Conservation (phyloP, 2,329 filamentous ascomycete genomes). For the Macroventuria anomochaeta region DNA sequence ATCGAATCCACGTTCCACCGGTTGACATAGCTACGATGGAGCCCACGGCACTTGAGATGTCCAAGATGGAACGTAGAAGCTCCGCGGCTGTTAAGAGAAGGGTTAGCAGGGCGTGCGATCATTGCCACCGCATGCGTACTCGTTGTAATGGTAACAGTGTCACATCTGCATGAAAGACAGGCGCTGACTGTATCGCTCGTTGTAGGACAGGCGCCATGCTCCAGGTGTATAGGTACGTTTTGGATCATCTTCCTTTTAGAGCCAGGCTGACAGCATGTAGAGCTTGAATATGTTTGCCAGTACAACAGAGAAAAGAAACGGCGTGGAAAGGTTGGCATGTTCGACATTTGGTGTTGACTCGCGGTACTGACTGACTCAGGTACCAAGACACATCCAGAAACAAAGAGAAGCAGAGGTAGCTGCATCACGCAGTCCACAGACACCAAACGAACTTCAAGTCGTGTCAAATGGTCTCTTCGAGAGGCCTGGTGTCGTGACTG, state of each 20-base stretch:
- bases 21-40: constrained; percentile 36
- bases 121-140: constrained; percentile 92
- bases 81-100: constrained; percentile 76
- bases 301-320: constrained; percentile 93
- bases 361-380: constrained; percentile 31
- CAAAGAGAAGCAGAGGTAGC: constrained; percentile 45
- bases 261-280: constrained; percentile 54
- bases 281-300: constrained; percentile 87
- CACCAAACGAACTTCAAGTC: constrained; percentile 36
- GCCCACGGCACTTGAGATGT: constrained; percentile 29
- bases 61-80: constrained; percentile 42
- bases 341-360: neutral
- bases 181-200: constrained; percentile 3
- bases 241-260: neutral
- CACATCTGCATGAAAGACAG: neutral
- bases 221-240: constrained; percentile 82
- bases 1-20: constrained; percentile 19
- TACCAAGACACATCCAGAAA: constrained; percentile 48
- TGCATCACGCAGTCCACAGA: constrained; percentile 34
- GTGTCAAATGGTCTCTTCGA: constrained; percentile 37
- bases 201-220: constrained; percentile 77
- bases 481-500: constrained; percentile 33
- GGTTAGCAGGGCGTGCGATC: constrained; percentile 92
- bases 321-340: constrained; percentile 74
- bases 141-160: constrained; percentile 74